These are phyloP conservation scores for Lactarius quietus DNA, from an alignment of 768 basidiomycete species.

Conservation along the genomic window DNA sequence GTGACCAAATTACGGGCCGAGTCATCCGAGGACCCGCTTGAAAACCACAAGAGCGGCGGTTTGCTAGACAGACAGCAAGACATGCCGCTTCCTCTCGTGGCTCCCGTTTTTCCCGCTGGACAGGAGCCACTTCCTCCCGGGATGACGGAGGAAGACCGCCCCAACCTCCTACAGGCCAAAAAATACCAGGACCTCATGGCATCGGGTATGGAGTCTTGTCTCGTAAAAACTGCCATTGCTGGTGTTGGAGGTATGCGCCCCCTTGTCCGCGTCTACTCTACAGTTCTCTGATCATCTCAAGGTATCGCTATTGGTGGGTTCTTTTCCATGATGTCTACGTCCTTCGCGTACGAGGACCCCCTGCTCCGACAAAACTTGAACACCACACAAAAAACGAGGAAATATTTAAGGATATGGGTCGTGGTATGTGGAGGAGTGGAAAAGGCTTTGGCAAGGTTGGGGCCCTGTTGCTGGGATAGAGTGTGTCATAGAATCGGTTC, in stretches of 20 bases:
- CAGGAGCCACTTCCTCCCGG: slow-evolving; percentile 88
- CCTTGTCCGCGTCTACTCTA: not conserved
- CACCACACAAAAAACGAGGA: slow-evolving; percentile 74
- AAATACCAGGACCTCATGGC: slow-evolving; percentile 73
- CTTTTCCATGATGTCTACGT: slow-evolving; percentile 94
- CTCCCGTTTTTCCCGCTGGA: slow-evolving; percentile 80
- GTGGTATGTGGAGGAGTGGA: slow-evolving; percentile 84
- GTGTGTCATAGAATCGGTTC: slow-evolving; percentile 89
- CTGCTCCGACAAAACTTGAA: slow-evolving; percentile 62
- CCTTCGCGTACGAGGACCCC: slow-evolving; percentile 95
- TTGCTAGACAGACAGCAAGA: not conserved
- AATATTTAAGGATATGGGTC: slow-evolving; percentile 93
- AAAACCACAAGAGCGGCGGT: not conserved
- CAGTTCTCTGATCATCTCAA: slow-evolving; percentile 33
- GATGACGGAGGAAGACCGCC: slow-evolving; percentile 73
- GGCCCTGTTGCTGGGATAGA: slow-evolving; percentile 93
- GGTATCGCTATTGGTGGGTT: slow-evolving; percentile 92
- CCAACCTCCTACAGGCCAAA: slow-evolving; percentile 59
- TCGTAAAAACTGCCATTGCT: slow-evolving; percentile 74
- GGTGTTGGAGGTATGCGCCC: slow-evolving; percentile 71
- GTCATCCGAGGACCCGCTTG: not conserved
- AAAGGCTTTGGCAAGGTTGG: slow-evolving; percentile 95
- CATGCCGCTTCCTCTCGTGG: slow-evolving; percentile 40
- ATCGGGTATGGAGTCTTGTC: slow-evolving; percentile 81
- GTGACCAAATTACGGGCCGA: not conserved